Percentiles rank a stretch among this genome's conserved stretches.
phyloP scores from a whole-genome alignment of 768 basidiomycete species.

The Lactifluus subvellereus region DNA sequence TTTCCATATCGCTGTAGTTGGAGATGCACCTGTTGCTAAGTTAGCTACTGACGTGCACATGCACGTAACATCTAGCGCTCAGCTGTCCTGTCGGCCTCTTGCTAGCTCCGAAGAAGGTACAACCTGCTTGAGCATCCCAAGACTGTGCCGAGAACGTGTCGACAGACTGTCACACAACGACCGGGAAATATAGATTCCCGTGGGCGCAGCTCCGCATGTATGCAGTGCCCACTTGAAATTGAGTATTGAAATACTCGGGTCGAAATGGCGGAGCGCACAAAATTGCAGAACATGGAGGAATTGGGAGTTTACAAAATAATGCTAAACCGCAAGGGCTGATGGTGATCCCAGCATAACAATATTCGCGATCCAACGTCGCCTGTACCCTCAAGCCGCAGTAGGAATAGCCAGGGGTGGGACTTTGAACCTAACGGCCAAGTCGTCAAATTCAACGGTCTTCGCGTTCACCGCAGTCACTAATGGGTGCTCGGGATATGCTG shows the following conservation, averaged over 20 bases:
- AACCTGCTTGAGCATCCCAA: neutral
- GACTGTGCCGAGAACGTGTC: neutral
- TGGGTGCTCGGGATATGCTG: constrained; percentile 63
- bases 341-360: constrained; percentile 1
- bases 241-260: constrained; percentile 7
- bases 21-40: neutral
- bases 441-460: constrained; percentile 63
- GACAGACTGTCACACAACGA: neutral
- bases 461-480: constrained; percentile 53
- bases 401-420: constrained; percentile 49
- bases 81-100: neutral
- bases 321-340: neutral
- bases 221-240: neutral
- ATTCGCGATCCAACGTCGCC: constrained; percentile 1
- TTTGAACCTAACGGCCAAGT: constrained; percentile 48
- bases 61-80: neutral
- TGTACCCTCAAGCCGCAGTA: constrained; percentile 16
- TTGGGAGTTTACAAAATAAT: neutral
- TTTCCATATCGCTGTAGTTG: neutral
- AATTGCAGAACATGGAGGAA: neutral
- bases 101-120: constrained; percentile 1
- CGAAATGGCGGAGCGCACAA: neutral
- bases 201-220: constrained; percentile 1
- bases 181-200: neutral
- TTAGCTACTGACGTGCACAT: neutral